Base-by-base conservation (phyloP, 2,329 filamentous ascomycete species). In the Phaeosphaeria sp. region DNA sequence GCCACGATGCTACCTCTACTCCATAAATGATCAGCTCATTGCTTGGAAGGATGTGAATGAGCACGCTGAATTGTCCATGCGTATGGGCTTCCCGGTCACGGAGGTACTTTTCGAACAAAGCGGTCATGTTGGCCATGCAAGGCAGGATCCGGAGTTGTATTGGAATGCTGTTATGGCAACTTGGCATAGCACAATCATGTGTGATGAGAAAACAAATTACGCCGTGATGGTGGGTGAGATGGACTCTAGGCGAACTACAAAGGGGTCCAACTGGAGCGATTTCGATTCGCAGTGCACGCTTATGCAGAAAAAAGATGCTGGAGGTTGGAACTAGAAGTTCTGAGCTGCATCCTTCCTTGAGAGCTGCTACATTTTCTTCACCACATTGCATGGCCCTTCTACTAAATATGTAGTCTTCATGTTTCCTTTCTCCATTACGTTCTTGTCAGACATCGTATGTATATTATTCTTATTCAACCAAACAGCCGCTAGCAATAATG, bases 91-190 rank as follows among this genome's bases (percentile, higher is more conserved):
- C 46, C 65, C 66, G 3, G 79, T 82, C 1, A 74, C 80, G 1
- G 70, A 80, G 11, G 81, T 84, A 55, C 63, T 83, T 33, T 89
- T 89, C 59, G 79, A 84, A 25, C 82, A 81, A 0, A 85, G 82
- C 25, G 78, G 79, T 0, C 87, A 89, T 69, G 86, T 88, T 10
- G 84, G 82, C 0, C 85, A 89, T 63, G 85, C 88, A 79, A 78
- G 82, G 18, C 67, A 78, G 66, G 80, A 86, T 51, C 81, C 83
- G 0, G 79, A 80, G 43, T 74, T 83, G 63, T 89, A 89, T 67
- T 89, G 86, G 87, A 52, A 60, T 33, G 64, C 68, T 21, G 63
- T 78, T 4, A 50, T 54, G 2, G 54, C 50, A 23, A 66, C 63
- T 15, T 71, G 69, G 69, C 54, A 52, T 11, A 51, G 36, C 20